Evolutionary conservation across 306 rosid genomes (phyloP), one percentile per base, ranked within the genome.

Genomic region (Pyrus betulifolia): DNA sequence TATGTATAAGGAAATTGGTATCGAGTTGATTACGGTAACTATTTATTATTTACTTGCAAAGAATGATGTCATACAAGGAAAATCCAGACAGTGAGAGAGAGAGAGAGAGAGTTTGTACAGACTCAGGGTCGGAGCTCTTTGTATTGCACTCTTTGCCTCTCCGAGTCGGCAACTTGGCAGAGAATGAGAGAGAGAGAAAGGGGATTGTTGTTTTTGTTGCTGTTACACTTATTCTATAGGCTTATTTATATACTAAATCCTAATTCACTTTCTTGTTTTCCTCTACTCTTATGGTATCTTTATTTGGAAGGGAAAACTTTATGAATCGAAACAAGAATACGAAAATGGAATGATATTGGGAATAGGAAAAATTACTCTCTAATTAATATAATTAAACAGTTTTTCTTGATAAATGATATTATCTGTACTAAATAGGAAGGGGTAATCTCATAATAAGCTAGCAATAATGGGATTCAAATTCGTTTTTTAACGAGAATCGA

Each of bases 11-110:
- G 35, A 73, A 81, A 70, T 51, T 70, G 61, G 62, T 45, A 52
- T 44, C 65, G 81, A 86, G 62, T 60, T 33, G 84, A 69, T 74
- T 30, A 45, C 70, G 77, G 76, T 33, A 71, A 49, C 65, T 63
- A 52, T 33, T 52, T 38, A 44, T 25, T 40, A 40, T 38, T 35
- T 19, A 6, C 38, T 5, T 69, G 65, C 27, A 17, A 42, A 71
- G 59, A 42, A 69, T 68, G 68, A 60, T 35, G 65, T 58, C 72
- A 31, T 69, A 82, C 67, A 82, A 59, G 81, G 19, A 78, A 74
- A 23, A 52, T 63, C 52, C 4, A 12, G 22, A 75, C 18, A 64
- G 69, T 55, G 18, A 54, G n/a, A 28, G 6, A 28, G 59, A 0
- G 4, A 0, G 27, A 23, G 1, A n/a, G 28, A 70, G 42, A 27